Evolutionary conservation across 352 stramenopile genomes (phyloP).

Genomic region (Blastocystis hominis): DNA sequence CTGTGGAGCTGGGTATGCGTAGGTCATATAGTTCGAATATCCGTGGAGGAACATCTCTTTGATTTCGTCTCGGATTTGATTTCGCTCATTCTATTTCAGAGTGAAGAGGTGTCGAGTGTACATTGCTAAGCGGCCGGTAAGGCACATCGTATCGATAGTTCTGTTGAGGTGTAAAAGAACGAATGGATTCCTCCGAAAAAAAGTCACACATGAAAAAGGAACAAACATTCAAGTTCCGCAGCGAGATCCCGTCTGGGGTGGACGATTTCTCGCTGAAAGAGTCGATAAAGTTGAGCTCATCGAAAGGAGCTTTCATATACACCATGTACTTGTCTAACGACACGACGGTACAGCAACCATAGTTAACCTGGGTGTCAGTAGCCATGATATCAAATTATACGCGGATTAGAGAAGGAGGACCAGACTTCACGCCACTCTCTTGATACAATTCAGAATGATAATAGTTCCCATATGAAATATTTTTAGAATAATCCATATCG

Average conservation of each 20-base stretch:
- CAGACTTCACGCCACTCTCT: not conserved
- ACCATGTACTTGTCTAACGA: constrained; percentile 13
- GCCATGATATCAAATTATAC: not conserved
- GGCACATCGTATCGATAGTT: constrained; percentile 7
- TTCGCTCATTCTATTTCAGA: not conserved
- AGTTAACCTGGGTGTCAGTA: not conserved
- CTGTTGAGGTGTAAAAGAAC: not conserved
- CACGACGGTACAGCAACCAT: constrained; percentile 1
- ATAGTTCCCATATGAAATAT: not conserved
- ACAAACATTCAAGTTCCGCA: not conserved
- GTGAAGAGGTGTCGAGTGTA: not conserved
- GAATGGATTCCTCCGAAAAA: not conserved
- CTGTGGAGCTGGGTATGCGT: constrained; percentile 17
- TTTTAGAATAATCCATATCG: not conserved
- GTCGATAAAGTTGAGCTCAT: not conserved
- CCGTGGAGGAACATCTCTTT: not conserved
- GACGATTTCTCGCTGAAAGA: not conserved
- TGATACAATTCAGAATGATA: constrained; percentile 26
- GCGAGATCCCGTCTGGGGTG: not conserved
- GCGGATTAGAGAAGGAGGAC: not conserved
- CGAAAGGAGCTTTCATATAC: not conserved
- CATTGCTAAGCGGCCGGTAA: not conserved
- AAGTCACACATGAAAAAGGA: constrained; percentile 26
- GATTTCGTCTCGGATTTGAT: constrained; percentile 1
- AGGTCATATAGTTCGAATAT: constrained; percentile 23